Conservation (phyloP, 345 rosid species). For the Eucalyptus brandiana region DNA sequence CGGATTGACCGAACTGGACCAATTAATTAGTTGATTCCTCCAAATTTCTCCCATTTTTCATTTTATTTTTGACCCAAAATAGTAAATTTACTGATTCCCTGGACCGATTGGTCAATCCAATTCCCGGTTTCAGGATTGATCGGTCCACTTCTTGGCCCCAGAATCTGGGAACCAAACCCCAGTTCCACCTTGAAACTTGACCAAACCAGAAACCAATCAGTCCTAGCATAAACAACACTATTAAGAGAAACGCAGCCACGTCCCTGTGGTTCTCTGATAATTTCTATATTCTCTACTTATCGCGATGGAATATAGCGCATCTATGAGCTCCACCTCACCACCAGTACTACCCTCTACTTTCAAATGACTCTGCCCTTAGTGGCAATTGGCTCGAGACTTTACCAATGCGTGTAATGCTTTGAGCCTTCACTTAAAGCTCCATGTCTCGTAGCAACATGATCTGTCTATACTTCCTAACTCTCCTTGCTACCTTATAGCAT, state of each 20-base stretch:
- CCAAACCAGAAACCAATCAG: fast-evolving
- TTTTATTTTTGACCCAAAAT: too few species aligned
- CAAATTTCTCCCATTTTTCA: too few species aligned
- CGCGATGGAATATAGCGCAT: not conserved
- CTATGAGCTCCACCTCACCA: not conserved
- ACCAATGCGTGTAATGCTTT: not conserved
- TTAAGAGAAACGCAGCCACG: not conserved
- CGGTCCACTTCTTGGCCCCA: fast-evolving
- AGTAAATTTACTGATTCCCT: fast-evolving
- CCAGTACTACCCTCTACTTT: not conserved
- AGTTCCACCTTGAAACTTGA: too few species aligned
- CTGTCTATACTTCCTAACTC: not conserved
- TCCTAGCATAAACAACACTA: not conserved
- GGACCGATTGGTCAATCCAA: fast-evolving
- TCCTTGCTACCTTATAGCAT: not conserved
- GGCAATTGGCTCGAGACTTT: not conserved
- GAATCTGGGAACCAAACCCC: fast-evolving
- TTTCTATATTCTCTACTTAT: not conserved
- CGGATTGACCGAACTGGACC: fast-evolving
- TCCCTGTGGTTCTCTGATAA: not conserved
- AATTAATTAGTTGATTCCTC: too few species aligned
- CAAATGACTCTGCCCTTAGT: not conserved
- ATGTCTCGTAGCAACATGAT: not conserved
- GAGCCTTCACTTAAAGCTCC: not conserved
- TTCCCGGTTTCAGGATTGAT: fast-evolving